Evolutionary conservation across 176 grass and related monocot species (phyloP).

Genomic region (Zoysia japonica): DNA sequence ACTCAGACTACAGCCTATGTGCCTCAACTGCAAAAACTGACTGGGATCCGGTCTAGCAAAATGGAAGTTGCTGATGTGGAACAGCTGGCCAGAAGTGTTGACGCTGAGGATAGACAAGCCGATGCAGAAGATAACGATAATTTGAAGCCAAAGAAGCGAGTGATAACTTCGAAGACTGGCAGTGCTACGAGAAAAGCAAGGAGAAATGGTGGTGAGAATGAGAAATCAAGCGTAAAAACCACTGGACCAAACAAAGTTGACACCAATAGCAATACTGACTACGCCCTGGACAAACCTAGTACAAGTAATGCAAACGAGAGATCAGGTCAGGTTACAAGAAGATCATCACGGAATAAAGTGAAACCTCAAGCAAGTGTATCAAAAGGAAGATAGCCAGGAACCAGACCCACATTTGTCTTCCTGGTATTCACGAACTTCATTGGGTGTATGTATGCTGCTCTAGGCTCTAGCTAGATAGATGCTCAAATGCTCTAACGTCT

Average conservation of each 20-base stretch:
- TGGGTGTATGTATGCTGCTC: conserved; percentile 26
- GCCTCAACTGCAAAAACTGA: conserved; percentile 74
- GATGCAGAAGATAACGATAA: conserved; percentile 27
- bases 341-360: conserved; percentile 32
- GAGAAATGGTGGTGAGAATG: conserved; percentile 11
- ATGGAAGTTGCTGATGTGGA: conserved; percentile 28
- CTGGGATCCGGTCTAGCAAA: conserved; percentile 44
- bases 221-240: not conserved
- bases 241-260: not conserved
- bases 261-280: not conserved
- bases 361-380: conserved; percentile 35
- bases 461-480: not conserved
- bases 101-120: conserved; percentile 22
- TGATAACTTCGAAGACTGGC: not conserved
- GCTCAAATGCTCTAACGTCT: not conserved
- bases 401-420: not conserved
- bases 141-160: conserved; percentile 45
- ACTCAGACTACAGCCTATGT: conserved; percentile 80
- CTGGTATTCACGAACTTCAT: not conserved
- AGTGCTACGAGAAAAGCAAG: conserved; percentile 31
- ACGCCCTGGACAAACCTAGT: not conserved
- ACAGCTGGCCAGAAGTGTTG: conserved; percentile 34
- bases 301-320: not conserved
- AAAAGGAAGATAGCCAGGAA: conserved; percentile 7
- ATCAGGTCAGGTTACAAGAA: conserved; percentile 21